Base-by-base conservation (phyloP, 345 rosid species). In the Noccaea bulbosa region DNA sequence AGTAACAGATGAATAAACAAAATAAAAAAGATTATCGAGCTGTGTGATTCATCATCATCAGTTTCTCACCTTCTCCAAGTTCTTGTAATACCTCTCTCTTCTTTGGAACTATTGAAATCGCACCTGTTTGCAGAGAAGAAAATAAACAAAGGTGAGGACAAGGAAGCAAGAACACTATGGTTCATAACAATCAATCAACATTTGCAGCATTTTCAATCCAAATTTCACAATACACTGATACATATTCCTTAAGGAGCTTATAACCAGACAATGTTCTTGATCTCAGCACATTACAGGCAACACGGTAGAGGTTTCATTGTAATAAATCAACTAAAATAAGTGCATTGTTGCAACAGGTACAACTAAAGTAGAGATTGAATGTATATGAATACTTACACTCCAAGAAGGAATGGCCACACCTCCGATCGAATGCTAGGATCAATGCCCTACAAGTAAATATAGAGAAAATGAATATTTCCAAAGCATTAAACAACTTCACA, bases 361-460 rank as follows among this genome's bases (percentile, higher is more conserved):
- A 20, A 47, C 44, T 20, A 34, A 66, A 12, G 62, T 15, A 34
- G 70, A 66, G 66, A 35, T 3, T 15, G 22, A 12, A 77, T 53
- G 54, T 49, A 51, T 51, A 77, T 53, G 54, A 41, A 51, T 51
- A 72, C 99, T 89, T 85, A 94, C 99, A 94, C 97, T 73, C 98
- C 98, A 56, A 94, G 98, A 58, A 94, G 98, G 72, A 88, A 91
- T 0, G 99, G 99, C 99, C 99, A 94, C 46, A 94, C 98, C 75
- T 91, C 96, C 0, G 88, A 71, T 47, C 98, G 84, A 69, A 94
- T 86, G 81, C 81, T 83, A 37, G 96, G 97, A 87, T 94, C 86
- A 69, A 94, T 81, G 24, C 99, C 99, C 99, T 94, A 34, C 72
- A 86, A n/a, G 54, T 14, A 62, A 48, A 43, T 0, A 69, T n/a